Percentiles rank a stretch among this genome's conserved stretches.
These are phyloP conservation scores for Fusarium sterilihyphosum DNA, from an alignment of 2,329 filamentous ascomycete species.

Conservation along the genomic window DNA sequence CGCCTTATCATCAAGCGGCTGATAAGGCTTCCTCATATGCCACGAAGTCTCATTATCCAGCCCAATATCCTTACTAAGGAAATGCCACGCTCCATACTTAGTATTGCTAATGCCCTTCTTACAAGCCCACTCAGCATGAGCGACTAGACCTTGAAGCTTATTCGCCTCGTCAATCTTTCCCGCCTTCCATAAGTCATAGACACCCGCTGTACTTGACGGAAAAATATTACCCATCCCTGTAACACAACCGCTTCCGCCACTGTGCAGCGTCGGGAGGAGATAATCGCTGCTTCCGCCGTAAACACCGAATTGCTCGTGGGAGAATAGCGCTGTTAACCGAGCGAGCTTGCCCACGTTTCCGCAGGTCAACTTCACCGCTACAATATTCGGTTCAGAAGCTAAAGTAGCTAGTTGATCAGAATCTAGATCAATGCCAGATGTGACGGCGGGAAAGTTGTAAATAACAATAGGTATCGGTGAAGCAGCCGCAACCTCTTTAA, in stretches of 20 bases:
- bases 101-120: constrained; percentile 59
- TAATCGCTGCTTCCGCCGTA: constrained; percentile 57
- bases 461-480: constrained; percentile 74
- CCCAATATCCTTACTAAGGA: constrained; percentile 51
- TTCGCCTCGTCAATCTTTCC: constrained; percentile 52
- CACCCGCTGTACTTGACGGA: constrained; percentile 51
- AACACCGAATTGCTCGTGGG: constrained; percentile 53
- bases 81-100: constrained; percentile 58
- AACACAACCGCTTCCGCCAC: constrained; percentile 55
- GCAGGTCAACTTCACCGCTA: constrained; percentile 74
- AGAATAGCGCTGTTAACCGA: constrained; percentile 58
- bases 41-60: constrained; percentile 50
- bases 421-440: constrained; percentile 70
- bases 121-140: constrained; percentile 60
- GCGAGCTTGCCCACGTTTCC: constrained; percentile 76
- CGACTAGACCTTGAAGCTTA: constrained; percentile 54
- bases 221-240: constrained; percentile 60
- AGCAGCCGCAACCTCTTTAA: constrained; percentile 67
- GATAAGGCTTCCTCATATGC: constrained; percentile 56
- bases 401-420: constrained; percentile 70
- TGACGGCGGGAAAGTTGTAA: constrained; percentile 75
- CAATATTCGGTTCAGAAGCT: constrained; percentile 71
- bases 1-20: constrained; percentile 48
- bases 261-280: constrained; percentile 52
- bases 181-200: constrained; percentile 54